Conservation (phyloP, 1,284 basidiomycete species). For the Irpex sp. region DNA sequence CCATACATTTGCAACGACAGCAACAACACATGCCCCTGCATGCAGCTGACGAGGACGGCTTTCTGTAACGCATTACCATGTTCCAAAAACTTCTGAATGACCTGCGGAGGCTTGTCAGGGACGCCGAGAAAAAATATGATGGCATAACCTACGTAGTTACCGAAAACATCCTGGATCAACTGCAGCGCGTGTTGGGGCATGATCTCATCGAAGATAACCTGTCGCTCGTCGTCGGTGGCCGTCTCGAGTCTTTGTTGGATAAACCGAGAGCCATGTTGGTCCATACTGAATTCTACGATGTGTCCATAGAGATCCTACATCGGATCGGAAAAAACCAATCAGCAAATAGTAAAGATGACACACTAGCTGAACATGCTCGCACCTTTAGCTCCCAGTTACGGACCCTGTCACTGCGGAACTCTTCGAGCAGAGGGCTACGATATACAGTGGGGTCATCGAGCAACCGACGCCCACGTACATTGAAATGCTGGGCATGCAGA, state of each 20-base stretch:
- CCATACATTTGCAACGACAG: slow-evolving; percentile 95
- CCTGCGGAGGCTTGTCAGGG: slow-evolving; percentile 40
- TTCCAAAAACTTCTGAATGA: slow-evolving; percentile 95
- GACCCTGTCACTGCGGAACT: slow-evolving; percentile 80
- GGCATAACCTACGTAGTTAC: slow-evolving; percentile 77
- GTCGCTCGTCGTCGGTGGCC: slow-evolving; percentile 75
- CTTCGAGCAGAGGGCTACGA: slow-evolving; percentile 75
- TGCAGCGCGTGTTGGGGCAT: slow-evolving; percentile 73
- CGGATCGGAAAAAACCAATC: slow-evolving; percentile 4
- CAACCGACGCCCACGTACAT: slow-evolving; percentile 30
- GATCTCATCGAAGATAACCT: slow-evolving; percentile 89
- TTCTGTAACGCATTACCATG: slow-evolving; percentile 80
- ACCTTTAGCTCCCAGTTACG: slow-evolving; percentile 82
- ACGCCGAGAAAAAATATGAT: slow-evolving; percentile 2
- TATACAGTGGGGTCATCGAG: slow-evolving; percentile 37
- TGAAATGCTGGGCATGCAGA: slow-evolving; percentile 25
- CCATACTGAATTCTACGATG: slow-evolving; percentile 90
- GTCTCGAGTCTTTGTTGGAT: slow-evolving; percentile 84
- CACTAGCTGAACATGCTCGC: slow-evolving; percentile 15
- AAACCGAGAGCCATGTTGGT: slow-evolving; percentile 92
- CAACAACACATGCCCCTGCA: slow-evolving; percentile 78
- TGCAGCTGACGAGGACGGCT: slow-evolving; percentile 64
- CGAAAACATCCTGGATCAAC: slow-evolving; percentile 93
- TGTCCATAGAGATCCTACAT: slow-evolving; percentile 81
- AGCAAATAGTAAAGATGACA: neutral